These are phyloP conservation scores for Backusella luteola DNA, from an alignment of 192 early-diverging fungal genomes.

Conservation along the genomic window DNA sequence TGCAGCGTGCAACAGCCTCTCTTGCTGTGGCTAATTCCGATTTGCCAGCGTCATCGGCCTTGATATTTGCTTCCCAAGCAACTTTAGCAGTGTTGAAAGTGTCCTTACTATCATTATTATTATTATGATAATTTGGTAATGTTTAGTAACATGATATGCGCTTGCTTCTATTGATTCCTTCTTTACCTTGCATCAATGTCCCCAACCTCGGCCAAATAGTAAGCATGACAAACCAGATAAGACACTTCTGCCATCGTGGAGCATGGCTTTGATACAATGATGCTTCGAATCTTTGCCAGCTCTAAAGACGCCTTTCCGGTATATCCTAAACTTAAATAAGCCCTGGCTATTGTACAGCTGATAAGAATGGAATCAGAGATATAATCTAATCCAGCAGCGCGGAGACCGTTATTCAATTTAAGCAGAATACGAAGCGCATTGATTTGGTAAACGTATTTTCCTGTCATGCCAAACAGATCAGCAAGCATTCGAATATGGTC, in stretches of 20 bases:
- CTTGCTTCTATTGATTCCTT: background rate
- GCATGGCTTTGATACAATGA: conserved; percentile 27
- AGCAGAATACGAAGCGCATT: conserved; percentile 54
- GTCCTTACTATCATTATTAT: background rate
- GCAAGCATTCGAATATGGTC: conserved; percentile 55
- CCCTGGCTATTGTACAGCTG: conserved; percentile 46
- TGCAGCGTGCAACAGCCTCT: background rate
- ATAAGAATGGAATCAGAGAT: conserved; percentile 20
- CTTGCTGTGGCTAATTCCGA: background rate
- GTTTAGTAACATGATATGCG: background rate
- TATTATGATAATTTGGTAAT: background rate
- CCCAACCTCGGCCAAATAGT: conserved; percentile 60
- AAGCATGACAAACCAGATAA: conserved; percentile 55
- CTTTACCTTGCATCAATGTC: conserved; percentile 51
- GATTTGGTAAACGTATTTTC: conserved; percentile 55
- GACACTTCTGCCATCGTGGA: conserved; percentile 27
- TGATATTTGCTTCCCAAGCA: background rate
- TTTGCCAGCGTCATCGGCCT: background rate
- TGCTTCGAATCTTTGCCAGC: conserved; percentile 46
- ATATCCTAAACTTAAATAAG: conserved; percentile 68
- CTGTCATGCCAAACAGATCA: conserved; percentile 59
- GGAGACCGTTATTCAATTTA: conserved; percentile 51
- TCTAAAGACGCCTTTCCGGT: conserved; percentile 67
- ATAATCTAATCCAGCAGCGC: conserved; percentile 22
- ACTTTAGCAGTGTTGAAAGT: conserved; percentile 7